These are phyloP conservation scores for Blastosporella zonata DNA, from an alignment of 1,284 basidiomycete genomes.

Conservation along the genomic window DNA sequence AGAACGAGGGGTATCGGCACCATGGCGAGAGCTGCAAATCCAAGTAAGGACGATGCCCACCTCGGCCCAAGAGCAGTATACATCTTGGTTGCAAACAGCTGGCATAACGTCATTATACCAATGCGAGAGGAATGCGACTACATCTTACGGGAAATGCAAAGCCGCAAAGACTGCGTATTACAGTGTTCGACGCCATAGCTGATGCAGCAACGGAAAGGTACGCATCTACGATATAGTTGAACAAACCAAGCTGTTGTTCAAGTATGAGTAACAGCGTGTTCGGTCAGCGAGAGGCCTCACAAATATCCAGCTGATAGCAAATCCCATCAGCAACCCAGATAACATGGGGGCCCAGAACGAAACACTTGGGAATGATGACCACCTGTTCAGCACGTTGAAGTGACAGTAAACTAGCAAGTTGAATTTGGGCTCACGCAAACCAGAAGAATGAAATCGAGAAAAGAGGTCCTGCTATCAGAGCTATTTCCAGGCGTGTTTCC, in stretches of 20 bases:
- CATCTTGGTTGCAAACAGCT: conserved; percentile 56
- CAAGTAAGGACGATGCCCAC: conserved; percentile 58
- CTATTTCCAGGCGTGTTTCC: conserved; percentile 60
- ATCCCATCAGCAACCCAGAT: conserved; percentile 50
- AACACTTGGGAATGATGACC: conserved; percentile 53
- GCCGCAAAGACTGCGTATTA: conserved; percentile 54
- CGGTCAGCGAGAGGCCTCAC: conserved; percentile 34
- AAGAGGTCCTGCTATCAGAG: conserved; percentile 52
- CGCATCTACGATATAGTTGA: conserved; percentile 61
- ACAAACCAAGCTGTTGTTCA: conserved; percentile 40
- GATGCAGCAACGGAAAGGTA: conserved; percentile 57
- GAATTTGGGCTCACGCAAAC: conserved; percentile 47
- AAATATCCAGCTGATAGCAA: conserved; percentile 56
- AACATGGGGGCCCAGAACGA: conserved; percentile 58
- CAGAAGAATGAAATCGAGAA: conserved; percentile 63
- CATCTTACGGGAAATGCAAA: conserved; percentile 54
- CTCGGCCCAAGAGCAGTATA: conserved; percentile 44
- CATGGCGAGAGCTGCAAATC: conserved; percentile 47
- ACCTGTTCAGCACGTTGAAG: conserved; percentile 26
- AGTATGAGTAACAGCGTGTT: background rate
- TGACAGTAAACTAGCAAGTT: background rate
- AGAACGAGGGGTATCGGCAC: conserved; percentile 55
- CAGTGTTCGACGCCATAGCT: conserved; percentile 54
- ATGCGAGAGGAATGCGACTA: background rate
- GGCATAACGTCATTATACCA: conserved; percentile 5